These are phyloP conservation scores for Solanum clarkiae DNA, from an alignment of 257 asterid genomes.

Conservation along the genomic window DNA sequence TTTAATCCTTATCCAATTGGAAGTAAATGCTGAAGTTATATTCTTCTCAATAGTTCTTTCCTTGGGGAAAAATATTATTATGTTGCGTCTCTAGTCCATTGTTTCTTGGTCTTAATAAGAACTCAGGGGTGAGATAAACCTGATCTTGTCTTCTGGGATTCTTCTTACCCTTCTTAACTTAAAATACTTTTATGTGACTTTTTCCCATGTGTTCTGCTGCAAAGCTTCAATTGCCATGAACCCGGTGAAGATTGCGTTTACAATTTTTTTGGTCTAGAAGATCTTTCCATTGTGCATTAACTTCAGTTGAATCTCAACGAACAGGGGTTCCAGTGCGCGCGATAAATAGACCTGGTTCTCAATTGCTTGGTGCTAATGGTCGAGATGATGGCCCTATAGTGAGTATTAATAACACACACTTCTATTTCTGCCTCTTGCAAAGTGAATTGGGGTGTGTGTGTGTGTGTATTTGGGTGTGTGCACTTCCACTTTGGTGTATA, in stretches of 20 bases:
- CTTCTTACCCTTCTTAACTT: neutral
- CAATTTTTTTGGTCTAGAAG: neutral
- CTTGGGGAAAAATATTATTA: neutral
- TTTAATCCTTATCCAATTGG: neutral
- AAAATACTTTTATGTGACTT: neutral
- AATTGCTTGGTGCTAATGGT: slow-evolving; percentile 83
- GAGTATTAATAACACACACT: slow-evolving; percentile 22
- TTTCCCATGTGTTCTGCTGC: neutral
- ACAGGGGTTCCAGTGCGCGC: slow-evolving; percentile 86
- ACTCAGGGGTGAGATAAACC: neutral
- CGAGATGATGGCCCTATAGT: slow-evolving; percentile 97
- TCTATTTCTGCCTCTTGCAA: neutral
- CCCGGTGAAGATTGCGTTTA: neutral
- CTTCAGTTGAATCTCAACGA: slow-evolving; percentile 6
- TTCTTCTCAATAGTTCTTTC: neutral
- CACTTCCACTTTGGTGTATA: neutral
- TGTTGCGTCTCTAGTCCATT: neutral
- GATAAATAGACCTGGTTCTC: slow-evolving; percentile 85
- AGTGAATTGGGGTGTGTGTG: neutral
- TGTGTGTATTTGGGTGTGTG: neutral
- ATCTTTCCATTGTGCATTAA: neutral
- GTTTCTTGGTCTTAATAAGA: neutral
- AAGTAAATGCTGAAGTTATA: neutral
- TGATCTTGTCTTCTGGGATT: neutral
- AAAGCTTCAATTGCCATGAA: neutral